Percentiles rank a stretch among this genome's conserved stretches.
Conservation (phyloP, 257 asterid species). For the Lycium ferocissimum region DNA sequence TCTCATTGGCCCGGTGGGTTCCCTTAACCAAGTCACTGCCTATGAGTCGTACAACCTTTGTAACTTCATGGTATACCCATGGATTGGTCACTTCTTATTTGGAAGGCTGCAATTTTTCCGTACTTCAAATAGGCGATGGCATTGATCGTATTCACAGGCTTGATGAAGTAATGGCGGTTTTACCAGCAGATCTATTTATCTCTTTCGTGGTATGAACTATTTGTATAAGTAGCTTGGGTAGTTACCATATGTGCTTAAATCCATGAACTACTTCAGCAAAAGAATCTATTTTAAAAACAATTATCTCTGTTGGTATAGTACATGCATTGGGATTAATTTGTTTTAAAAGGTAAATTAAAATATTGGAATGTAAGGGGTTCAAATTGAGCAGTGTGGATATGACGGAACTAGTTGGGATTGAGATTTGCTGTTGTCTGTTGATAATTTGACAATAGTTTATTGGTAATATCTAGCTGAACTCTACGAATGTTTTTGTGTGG, state of each 20-base stretch:
- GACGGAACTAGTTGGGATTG: background rate
- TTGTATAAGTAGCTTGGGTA: background rate
- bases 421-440: background rate
- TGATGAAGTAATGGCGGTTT: too few species aligned
- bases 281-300: background rate
- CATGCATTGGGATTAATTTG: background rate
- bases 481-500: background rate
- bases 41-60: too few species aligned
- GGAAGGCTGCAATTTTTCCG: too few species aligned
- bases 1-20: too few species aligned
- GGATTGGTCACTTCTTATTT: too few species aligned
- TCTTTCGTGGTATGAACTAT: slow-evolving; percentile 69
- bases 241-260: background rate
- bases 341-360: background rate
- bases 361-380: background rate
- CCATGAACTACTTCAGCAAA: background rate
- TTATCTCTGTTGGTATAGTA: background rate
- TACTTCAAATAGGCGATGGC: too few species aligned
- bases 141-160: too few species aligned
- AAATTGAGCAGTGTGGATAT: background rate
- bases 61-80: too few species aligned
- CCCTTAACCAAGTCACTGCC: too few species aligned
- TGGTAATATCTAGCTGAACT: background rate
- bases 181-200: slow-evolving; percentile 59
- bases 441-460: background rate